phyloP scores from a whole-genome alignment of 1,284 basidiomycete genomes.

The Tilletia indica region DNA sequence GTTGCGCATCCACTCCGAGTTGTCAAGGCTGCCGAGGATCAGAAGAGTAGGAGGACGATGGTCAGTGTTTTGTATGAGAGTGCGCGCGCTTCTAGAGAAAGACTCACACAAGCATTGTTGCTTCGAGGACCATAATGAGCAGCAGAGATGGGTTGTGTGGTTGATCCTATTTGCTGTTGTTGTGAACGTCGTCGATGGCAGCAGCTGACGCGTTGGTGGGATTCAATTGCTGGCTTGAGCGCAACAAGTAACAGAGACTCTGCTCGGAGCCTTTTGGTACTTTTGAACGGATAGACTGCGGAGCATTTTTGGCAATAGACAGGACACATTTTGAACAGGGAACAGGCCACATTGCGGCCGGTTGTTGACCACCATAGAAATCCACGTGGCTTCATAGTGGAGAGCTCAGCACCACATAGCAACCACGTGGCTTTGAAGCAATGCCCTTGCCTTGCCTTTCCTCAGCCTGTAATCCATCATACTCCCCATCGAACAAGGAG shows the following conservation, averaged over 20 bases:
- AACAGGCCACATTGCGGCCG: too few relatives aligned
- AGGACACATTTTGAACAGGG: too few relatives aligned
- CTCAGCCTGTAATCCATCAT: too few relatives aligned
- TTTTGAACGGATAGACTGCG: too few relatives aligned
- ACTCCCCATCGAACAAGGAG: too few relatives aligned
- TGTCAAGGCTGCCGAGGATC: constrained; percentile 40
- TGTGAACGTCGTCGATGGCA: not conserved
- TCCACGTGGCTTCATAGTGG: too few relatives aligned
- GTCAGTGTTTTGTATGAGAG: not conserved
- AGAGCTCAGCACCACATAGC: too few relatives aligned
- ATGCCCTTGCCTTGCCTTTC: too few relatives aligned
- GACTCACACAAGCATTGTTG: constrained; percentile 54
- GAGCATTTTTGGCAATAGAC: too few relatives aligned
- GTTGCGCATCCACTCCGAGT: constrained; percentile 63
- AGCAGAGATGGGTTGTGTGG: not conserved
- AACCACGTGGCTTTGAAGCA: too few relatives aligned
- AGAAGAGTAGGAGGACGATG: not conserved
- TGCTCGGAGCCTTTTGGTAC: too few relatives aligned
- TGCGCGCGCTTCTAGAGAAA: not conserved
- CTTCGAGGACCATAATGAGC: constrained; percentile 51
- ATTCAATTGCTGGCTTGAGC: not conserved
- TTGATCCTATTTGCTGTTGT: not conserved
- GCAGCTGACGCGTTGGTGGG: not conserved
- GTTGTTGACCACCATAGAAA: too few relatives aligned
- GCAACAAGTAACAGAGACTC: not conserved